Percentiles rank a stretch among this genome's conserved stretches.
These are phyloP conservation scores for Starmerella potacharoeniae DNA, from an alignment of 805 yeast genomes.

Conservation along the genomic window DNA sequence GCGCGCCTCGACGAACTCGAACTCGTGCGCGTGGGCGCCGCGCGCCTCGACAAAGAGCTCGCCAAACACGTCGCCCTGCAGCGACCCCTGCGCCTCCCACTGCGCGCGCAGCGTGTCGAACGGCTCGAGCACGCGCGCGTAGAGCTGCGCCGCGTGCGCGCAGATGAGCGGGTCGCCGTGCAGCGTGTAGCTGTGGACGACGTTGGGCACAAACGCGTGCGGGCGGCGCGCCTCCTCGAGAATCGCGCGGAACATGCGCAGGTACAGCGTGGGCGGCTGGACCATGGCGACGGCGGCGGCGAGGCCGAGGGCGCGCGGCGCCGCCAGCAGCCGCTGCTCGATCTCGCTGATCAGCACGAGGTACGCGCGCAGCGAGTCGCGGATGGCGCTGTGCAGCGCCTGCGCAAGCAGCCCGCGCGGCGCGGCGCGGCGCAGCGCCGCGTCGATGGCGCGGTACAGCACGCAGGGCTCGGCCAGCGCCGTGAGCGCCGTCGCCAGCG, in stretches of 20 bases:
- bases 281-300: conserved; percentile 23
- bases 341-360: conserved; percentile 35
- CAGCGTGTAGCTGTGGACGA: conserved; percentile 38
- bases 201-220: conserved; percentile 38
- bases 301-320: not conserved
- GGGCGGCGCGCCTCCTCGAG: conserved; percentile 26
- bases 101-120: conserved; percentile 46
- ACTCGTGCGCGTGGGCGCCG: conserved; percentile 23
- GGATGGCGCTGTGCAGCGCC: conserved; percentile 45
- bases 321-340: conserved; percentile 26
- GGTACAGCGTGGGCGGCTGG: conserved; percentile 39
- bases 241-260: conserved; percentile 48
- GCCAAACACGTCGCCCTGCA: conserved; percentile 37
- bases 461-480: conserved; percentile 61
- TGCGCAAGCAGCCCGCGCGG: conserved; percentile 41
- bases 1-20: conserved; percentile 20
- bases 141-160: conserved; percentile 35
- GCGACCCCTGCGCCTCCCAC: conserved; percentile 63
- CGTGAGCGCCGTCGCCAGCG: conserved; percentile 46
- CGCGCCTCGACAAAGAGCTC: conserved; percentile 48
- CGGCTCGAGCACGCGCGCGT: conserved; percentile 41
- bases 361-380: conserved; percentile 35
- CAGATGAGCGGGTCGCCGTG: conserved; percentile 55
- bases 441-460: conserved; percentile 41
- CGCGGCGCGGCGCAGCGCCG: conserved; percentile 27